Conservation (phyloP, 768 basidiomycete species). For the Boletus huronensis region DNA sequence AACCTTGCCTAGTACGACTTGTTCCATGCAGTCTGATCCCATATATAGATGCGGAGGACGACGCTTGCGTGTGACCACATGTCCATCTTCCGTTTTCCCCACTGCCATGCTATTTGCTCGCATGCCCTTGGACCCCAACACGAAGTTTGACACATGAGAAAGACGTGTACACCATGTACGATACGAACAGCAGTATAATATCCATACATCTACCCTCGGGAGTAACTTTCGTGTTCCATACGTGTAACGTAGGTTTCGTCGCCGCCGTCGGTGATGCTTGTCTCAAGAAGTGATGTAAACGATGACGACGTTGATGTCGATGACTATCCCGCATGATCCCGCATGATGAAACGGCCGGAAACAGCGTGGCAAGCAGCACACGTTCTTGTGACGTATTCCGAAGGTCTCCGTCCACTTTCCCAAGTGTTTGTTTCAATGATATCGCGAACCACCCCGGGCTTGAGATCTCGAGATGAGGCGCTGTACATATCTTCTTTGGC, state of each 20-base stretch:
- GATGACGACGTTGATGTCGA: not conserved
- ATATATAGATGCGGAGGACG: slow-evolving; percentile 21
- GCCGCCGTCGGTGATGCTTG: not conserved
- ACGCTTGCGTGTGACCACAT: slow-evolving; percentile 18
- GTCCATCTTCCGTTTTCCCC: slow-evolving; percentile 18
- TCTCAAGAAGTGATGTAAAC: slow-evolving; percentile 6
- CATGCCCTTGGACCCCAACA: slow-evolving; percentile 18
- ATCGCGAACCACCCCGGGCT: no score
- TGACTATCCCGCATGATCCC: not conserved
- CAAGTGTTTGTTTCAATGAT: no score
- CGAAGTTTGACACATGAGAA: slow-evolving; percentile 11
- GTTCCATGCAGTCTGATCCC: slow-evolving; percentile 7
- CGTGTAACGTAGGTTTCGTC: not conserved
- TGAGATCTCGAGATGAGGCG: not conserved
- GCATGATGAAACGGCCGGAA: not conserved
- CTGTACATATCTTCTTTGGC: not conserved
- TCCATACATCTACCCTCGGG: slow-evolving; percentile 13
- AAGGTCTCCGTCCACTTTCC: not conserved
- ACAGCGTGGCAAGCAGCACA: slow-evolving; percentile 9
- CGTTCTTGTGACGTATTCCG: not conserved
- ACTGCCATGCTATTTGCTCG: slow-evolving; percentile 12
- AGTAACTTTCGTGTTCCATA: slow-evolving; percentile 1
- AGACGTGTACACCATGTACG: slow-evolving; percentile 27
- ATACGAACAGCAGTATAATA: slow-evolving; percentile 26
- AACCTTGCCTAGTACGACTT: not conserved